phyloP scores from a whole-genome alignment of 345 rosid species.

The Cochlearia excelsa region DNA sequence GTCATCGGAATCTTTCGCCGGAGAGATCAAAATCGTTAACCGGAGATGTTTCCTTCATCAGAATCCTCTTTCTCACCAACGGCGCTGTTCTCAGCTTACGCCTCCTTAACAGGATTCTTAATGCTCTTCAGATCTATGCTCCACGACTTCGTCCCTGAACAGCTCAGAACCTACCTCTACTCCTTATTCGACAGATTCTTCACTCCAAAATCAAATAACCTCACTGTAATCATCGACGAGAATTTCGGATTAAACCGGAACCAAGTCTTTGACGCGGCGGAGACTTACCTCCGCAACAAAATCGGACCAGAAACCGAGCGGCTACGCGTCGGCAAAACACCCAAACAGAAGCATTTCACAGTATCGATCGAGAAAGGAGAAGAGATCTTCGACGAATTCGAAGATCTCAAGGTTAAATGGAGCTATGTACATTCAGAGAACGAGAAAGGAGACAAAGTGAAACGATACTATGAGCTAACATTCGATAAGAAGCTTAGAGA shows the following conservation, averaged over 20 bases:
- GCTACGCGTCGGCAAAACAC: conserved; percentile 42
- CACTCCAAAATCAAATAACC: conserved; percentile 28
- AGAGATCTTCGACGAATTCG: conserved; percentile 37
- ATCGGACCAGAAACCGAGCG: conserved; percentile 42
- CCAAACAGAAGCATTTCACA: conserved; percentile 32
- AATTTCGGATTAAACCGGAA: conserved; percentile 32
- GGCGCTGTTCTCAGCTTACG: conserved; percentile 42
- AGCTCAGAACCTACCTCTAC: conserved; percentile 30
- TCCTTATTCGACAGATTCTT: conserved; percentile 20
- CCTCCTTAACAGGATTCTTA: conserved; percentile 40
- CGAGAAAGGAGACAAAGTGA: conserved; percentile 15
- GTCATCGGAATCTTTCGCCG: conserved; percentile 13
- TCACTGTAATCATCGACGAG: conserved; percentile 42
- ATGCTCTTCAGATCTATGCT: conserved; percentile 44
- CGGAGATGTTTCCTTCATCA: conserved; percentile 32
- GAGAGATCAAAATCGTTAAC: background rate
- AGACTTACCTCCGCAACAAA: conserved; percentile 46
- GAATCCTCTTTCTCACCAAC: conserved; percentile 33
- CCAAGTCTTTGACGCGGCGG: conserved; percentile 47
- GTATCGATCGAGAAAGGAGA: conserved; percentile 42
- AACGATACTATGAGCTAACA: conserved; percentile 38
- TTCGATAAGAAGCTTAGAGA: conserved; percentile 44
- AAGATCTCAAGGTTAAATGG: conserved; percentile 37
- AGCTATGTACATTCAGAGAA: conserved; percentile 25
- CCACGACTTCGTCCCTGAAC: conserved; percentile 38